Percentiles rank a stretch among this genome's conserved stretches.
These are phyloP conservation scores for Amaranthus palmeri DNA, from an alignment of 148 eudicot species.

Conservation along the genomic window DNA sequence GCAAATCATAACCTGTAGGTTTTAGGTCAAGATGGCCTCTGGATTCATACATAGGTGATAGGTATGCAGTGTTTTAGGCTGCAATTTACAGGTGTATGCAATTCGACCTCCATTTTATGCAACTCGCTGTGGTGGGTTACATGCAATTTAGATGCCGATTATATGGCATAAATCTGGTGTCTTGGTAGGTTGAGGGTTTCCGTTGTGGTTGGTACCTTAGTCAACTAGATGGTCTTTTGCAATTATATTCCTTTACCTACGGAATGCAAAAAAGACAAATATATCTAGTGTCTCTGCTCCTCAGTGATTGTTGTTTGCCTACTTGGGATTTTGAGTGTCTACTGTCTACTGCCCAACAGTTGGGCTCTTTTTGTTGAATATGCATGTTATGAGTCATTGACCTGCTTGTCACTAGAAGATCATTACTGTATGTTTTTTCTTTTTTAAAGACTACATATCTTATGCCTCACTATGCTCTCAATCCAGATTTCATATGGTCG, in stretches of 20 bases:
- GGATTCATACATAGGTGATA: background rate
- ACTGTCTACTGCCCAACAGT: background rate
- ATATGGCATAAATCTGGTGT: background rate
- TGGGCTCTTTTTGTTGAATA: background rate
- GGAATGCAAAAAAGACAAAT: background rate
- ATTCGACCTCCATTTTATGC: background rate
- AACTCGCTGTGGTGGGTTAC: background rate
- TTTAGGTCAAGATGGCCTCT: background rate
- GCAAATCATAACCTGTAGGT: background rate
- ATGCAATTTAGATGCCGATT: background rate
- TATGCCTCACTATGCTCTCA: background rate
- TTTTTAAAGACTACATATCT: slow-evolving; percentile 6
- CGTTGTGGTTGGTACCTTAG: background rate
- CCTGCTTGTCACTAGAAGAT: slow-evolving; percentile 3
- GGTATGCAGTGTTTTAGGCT: background rate
- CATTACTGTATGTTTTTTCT: slow-evolving; percentile 8
- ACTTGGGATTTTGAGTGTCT: background rate
- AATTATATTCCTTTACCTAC: background rate
- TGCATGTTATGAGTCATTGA: background rate
- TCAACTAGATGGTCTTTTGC: background rate
- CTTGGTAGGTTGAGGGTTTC: background rate
- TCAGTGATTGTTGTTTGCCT: background rate
- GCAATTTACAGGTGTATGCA: background rate
- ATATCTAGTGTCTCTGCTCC: too few species aligned
- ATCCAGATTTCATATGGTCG: slow-evolving; percentile 68